phyloP scores from a whole-genome alignment of 257 asterid species.

The Scutellaria barbata region DNA sequence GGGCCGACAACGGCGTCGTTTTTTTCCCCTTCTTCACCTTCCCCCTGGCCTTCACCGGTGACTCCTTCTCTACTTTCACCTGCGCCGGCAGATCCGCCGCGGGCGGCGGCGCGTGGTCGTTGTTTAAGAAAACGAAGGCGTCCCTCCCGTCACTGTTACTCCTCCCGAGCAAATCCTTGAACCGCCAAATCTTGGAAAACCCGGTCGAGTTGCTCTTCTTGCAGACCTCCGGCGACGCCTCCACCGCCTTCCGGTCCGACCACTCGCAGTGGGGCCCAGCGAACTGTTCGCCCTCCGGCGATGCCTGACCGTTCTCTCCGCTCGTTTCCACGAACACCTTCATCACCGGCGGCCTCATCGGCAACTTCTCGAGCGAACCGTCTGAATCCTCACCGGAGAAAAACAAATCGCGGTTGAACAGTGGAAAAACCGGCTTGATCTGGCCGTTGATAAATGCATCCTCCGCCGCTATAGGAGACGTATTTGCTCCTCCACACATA shows the following conservation, averaged over 20 bases:
- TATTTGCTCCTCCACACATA: constrained; percentile 49
- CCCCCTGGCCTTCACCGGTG: constrained; percentile 31
- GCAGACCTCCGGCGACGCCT: constrained; percentile 55
- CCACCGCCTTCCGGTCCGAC: constrained; percentile 56
- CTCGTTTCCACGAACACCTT: constrained; percentile 54
- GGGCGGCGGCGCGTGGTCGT: constrained; percentile 36
- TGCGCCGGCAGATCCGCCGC: constrained; percentile 19
- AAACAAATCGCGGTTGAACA: constrained; percentile 61
- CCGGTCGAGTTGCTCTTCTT: constrained; percentile 76
- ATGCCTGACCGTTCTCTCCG: neutral
- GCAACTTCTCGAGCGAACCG: constrained; percentile 40
- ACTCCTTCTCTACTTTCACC: constrained; percentile 29
- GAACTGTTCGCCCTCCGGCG: constrained; percentile 40
- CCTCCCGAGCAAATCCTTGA: constrained; percentile 61
- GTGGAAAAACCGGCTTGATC: constrained; percentile 72
- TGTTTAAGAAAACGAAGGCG: constrained; percentile 77
- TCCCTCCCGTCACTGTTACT: constrained; percentile 94
- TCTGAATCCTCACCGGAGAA: constrained; percentile 42
- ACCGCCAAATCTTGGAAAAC: constrained; percentile 67
- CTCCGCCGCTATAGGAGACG: constrained; percentile 79
- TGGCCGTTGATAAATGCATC: constrained; percentile 82
- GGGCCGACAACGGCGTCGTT: constrained; percentile 62
- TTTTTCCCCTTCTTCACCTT: constrained; percentile 50
- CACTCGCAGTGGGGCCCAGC: constrained; percentile 55
- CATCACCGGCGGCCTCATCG: constrained; percentile 56